Evolutionary conservation across 352 stramenopile species (phyloP), one percentile per base, ranked within the genome.

Genomic region (Phytophthora palmivora): DNA sequence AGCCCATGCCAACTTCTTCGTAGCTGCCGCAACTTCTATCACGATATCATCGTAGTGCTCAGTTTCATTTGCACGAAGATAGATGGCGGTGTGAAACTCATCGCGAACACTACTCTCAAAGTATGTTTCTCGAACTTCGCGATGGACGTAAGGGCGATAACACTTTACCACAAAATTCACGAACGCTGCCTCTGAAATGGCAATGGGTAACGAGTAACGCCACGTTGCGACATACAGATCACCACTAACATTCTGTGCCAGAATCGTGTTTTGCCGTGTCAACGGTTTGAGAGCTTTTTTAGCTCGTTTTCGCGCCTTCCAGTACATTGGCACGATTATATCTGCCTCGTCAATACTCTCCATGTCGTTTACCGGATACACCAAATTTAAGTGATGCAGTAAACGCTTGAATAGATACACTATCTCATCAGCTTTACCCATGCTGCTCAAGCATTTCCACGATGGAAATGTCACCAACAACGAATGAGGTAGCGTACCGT

Each of bases 271-370:
- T 34, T 34, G 30, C 10, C 7, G 6, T 34, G 30, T 34, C 10
- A 34, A 14, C 6, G 30, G 30, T 34, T 34, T 34, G 24, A 6
- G 24, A 28, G 24, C 24, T 3, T 28, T 28, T 34, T 12, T 9
- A 34, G 56, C 45, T 39, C 5, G 24, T 44, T 39, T 3, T 48
- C 41, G 44, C 30, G 28, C 42, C 5, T 50, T 55, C 63, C 55
- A 71, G 10, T 67, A 71, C 3, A 36, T 21, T 3, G 63, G 63
- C 9, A 67, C 49, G 0, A 71, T 67, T 16, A 71, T 42, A 34
- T 34, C 30, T 2, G 30, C 30, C 11, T 34, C 30, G 11, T 34
- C 30, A 34, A 34, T 34, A 14, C 10, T 34, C 30, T 34, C 30
- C 30, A 34, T 14, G 7, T 34, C 30, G 30, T 34, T 34, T 33